Conservation (phyloP, 331 rosid species). For the Arachis monticola region DNA sequence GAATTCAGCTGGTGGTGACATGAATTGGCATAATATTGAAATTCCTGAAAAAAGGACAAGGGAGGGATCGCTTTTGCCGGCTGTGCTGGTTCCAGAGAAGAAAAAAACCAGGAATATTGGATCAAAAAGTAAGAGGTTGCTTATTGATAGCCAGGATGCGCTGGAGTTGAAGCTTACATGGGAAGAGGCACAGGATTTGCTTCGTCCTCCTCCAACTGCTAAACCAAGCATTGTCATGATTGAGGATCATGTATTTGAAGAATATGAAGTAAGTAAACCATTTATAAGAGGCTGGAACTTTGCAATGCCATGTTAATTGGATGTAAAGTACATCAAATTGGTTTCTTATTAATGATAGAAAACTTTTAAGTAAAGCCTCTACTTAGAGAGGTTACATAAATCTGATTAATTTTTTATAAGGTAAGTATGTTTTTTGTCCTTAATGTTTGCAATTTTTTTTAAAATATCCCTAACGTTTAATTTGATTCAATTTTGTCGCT, state of each 20-base stretch:
- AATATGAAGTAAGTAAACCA: slow-evolving; percentile 79
- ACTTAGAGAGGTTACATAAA: not conserved
- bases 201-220: slow-evolving; percentile 88
- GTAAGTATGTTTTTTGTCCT: too few relatives aligned
- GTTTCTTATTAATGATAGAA: slow-evolving; percentile 15
- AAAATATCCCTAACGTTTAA: too few relatives aligned
- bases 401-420: not conserved
- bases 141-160: slow-evolving; percentile 94
- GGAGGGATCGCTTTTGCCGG: slow-evolving; percentile 74
- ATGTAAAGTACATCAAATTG: slow-evolving; percentile 21
- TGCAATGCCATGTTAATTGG: slow-evolving; percentile 8
- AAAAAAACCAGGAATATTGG: slow-evolving; percentile 92
- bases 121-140: slow-evolving; percentile 93
- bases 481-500: too few relatives aligned
- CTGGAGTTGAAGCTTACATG: slow-evolving; percentile 92
- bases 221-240: slow-evolving; percentile 86
- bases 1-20: slow-evolving; percentile 70
- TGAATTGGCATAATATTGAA: slow-evolving; percentile 77
- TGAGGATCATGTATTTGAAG: slow-evolving; percentile 94
- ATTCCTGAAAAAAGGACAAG: slow-evolving; percentile 70
- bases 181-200: slow-evolving; percentile 99
- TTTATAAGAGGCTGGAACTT: not conserved
- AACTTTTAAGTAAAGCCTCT: slow-evolving; percentile 18
- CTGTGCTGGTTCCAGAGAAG: slow-evolving; percentile 73
- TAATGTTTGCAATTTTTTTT: too few relatives aligned